These are phyloP conservation scores for Spatholobus suberectus DNA, from an alignment of 306 rosid genomes.

Conservation along the genomic window DNA sequence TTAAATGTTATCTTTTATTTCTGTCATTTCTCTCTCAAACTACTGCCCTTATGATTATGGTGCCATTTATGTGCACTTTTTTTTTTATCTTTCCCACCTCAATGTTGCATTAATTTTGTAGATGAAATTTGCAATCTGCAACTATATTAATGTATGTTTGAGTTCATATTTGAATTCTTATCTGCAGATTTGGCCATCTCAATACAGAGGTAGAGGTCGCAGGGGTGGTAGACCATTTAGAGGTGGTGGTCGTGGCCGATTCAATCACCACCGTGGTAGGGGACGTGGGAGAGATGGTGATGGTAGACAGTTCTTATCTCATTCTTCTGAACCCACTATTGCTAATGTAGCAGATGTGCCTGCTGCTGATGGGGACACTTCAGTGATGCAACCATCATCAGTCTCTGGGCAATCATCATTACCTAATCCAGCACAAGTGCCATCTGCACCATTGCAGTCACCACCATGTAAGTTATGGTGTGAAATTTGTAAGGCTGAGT, in stretches of 20 bases:
- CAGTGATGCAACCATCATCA: conserved; percentile 48
- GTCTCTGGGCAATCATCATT: conserved; percentile 43
- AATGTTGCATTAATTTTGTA: neutral
- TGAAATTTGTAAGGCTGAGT: conserved; percentile 79
- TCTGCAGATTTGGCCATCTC: conserved; percentile 63
- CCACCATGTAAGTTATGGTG: conserved; percentile 63
- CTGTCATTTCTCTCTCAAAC: neutral
- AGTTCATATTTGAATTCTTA: conserved; percentile 54
- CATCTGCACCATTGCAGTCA: conserved; percentile 50
- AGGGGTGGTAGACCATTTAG: conserved; percentile 66
- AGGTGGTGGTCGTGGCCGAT: conserved; percentile 54
- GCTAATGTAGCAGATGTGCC: conserved; percentile 44
- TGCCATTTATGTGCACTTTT: neutral
- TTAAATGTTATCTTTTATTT: conserved; percentile 13
- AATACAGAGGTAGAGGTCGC: conserved; percentile 67
- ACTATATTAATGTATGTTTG: conserved; percentile 37
- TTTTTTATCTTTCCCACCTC: neutral
- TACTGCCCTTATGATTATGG: conserved; percentile 4
- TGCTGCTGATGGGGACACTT: conserved; percentile 48
- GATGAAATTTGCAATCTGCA: conserved; percentile 5
- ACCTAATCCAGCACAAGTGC: conserved; percentile 52
- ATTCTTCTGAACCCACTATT: conserved; percentile 52
- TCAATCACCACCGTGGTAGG: conserved; percentile 27
- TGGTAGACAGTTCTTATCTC: conserved; percentile 53
- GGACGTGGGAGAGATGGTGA: conserved; percentile 62